Base-by-base conservation (phyloP, 2,329 filamentous ascomycete genomes). In the Lachnellula hyalina region DNA sequence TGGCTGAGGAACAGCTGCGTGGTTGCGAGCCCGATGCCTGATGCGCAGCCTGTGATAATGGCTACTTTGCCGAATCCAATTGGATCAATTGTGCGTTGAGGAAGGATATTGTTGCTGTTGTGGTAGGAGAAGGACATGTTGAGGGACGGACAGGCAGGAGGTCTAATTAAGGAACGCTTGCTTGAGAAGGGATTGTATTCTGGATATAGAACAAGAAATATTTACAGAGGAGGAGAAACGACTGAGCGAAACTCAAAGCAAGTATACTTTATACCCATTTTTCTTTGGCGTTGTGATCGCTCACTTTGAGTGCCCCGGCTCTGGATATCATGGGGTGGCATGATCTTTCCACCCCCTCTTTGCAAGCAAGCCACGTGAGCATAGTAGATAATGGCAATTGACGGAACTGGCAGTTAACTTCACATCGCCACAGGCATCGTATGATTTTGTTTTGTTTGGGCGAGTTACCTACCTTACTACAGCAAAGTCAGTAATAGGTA, bases 11-110 rank as follows among this genome's bases (percentile, higher is more conserved):
- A 68, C 1, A 68, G 61, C 56, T 68, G 65, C 0, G 68, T 65
- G 15, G 67, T 68, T 5, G 69, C 67, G 1, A 71, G 65, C 15
- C 70, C 69, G 38, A 72, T 67, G 38, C 70, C 70, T 23, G 64
- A 70, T 4, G 65, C 57, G 53, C 67, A 69, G 7, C 67, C 68
- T 1, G 67, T 70, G 17, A 70, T 54, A 46, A 70, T 53, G 28
- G 67, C 67, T n/a, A 68, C 63, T 36, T 64, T 64, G 42, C 49
- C 36, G 7, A 38, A 38, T 6, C 36, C 36, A 9, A 9, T 3
- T 4, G 36, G 36, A 3, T 38, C 36, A n/a, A 38, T 38, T 17
- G 36, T n/a, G 5, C 36, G 36, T 38, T 14, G 36, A 3, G 36
- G 36, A n/a, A 38, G 36, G 12, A 38, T 7, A n/a, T 15, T 38